Conservation (phyloP, 2,329 filamentous ascomycete species). For the Exutisphaerella laricina region DNA sequence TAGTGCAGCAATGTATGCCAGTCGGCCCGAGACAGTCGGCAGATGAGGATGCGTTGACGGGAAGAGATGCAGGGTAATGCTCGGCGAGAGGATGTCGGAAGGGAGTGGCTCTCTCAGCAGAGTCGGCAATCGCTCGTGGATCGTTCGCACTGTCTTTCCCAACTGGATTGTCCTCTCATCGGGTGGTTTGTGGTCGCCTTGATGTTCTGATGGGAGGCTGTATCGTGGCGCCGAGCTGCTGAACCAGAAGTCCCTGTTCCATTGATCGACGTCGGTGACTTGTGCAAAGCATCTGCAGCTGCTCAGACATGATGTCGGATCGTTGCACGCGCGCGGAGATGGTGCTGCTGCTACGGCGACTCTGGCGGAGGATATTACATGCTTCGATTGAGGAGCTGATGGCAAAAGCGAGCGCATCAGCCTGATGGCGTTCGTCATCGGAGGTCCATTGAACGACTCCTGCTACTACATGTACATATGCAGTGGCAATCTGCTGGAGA, state of each 20-base stretch:
- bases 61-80: constrained; percentile 58
- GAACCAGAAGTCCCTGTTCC: constrained; percentile 40
- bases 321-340: constrained; percentile 12
- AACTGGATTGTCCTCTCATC: constrained; percentile 58
- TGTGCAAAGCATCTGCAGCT: constrained; percentile 30
- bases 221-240: constrained; percentile 35
- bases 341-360: constrained; percentile 3
- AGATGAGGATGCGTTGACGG: constrained; percentile 78
- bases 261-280: constrained; percentile 26
- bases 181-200: constrained; percentile 40
- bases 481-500: constrained; percentile 1
- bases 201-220: constrained; percentile 9
- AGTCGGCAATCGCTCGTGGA: constrained; percentile 59
- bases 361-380: neutral
- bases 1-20: constrained; percentile 85
- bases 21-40: constrained; percentile 82
- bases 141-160: constrained; percentile 55
- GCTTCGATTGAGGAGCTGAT: constrained; percentile 22
- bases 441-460: constrained; percentile 11
- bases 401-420: constrained; percentile 45
- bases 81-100: constrained; percentile 56
- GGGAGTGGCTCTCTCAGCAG: constrained; percentile 57
- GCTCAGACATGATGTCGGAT: constrained; percentile 21
- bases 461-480: constrained; percentile 16
- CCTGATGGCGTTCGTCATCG: constrained; percentile 36